A percentile compares a stretch with the other conserved stretches of the same genome.
These are phyloP conservation scores for Gamarada debralockiae DNA, from an alignment of 495 filamentous ascomycete genomes.

Conservation along the genomic window DNA sequence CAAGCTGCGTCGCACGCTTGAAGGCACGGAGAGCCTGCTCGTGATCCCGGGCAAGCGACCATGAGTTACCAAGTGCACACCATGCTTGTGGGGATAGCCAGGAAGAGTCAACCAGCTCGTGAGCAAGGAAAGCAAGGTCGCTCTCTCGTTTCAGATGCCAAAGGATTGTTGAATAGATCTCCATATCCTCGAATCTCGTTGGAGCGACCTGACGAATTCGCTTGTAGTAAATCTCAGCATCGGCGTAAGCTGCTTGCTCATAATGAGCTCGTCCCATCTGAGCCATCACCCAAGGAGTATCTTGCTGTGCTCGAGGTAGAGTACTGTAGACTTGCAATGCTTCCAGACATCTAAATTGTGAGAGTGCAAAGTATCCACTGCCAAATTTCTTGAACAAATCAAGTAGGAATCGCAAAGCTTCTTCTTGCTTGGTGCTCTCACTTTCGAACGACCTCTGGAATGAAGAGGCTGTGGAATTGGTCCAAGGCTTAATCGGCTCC, in stretches of 20 bases:
- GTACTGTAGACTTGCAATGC: slow-evolving; percentile 67
- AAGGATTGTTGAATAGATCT: slow-evolving; percentile 93
- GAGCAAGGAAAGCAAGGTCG: slow-evolving; percentile 86
- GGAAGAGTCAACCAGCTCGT: slow-evolving; percentile 80
- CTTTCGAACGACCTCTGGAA: slow-evolving; percentile 32
- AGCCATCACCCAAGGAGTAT: slow-evolving; percentile 92
- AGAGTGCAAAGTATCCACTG: slow-evolving; percentile 69
- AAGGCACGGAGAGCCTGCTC: slow-evolving; percentile 94
- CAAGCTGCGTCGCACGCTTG: slow-evolving; percentile 85
- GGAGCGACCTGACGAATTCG: slow-evolving; percentile 72
- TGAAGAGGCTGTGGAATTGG: slow-evolving; percentile 15
- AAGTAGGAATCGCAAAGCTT: slow-evolving; percentile 71
- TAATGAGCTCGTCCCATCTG: slow-evolving; percentile 87
- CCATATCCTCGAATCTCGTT: slow-evolving; percentile 85
- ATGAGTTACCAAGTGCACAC: slow-evolving; percentile 93
- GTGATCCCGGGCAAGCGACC: slow-evolving; percentile 90
- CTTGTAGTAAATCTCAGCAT: slow-evolving; percentile 81
- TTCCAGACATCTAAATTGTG: slow-evolving; percentile 72
- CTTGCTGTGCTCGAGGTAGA: slow-evolving; percentile 70
- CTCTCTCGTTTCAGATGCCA: slow-evolving; percentile 94
- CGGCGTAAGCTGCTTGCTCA: slow-evolving; percentile 77
- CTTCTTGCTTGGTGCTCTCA: slow-evolving; percentile 58
- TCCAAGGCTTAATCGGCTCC: slow-evolving; percentile 37
- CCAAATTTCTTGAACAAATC: slow-evolving; percentile 82
- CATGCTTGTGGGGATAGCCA: slow-evolving; percentile 90